Conservation (phyloP, 139 green algal species). For the Picocystis salinarum region DNA sequence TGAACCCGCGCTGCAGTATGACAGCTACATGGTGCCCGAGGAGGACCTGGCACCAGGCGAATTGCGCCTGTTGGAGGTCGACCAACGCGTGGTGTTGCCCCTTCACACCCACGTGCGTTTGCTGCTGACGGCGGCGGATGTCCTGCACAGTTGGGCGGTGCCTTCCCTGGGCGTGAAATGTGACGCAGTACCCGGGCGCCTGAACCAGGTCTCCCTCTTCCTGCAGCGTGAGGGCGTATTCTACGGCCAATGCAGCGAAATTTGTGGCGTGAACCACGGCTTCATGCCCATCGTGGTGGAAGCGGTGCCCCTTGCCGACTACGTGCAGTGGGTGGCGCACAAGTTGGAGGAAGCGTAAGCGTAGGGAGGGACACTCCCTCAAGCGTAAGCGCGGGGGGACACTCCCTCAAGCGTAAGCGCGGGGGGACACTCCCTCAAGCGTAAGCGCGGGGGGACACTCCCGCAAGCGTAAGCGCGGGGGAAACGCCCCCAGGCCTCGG, state of each 20-base stretch:
- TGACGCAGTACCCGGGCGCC: constrained; percentile 35
- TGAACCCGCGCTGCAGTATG: constrained; percentile 21
- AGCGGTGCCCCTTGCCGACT: constrained; percentile 33
- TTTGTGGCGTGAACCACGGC: constrained; percentile 39
- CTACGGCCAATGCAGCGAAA: constrained; percentile 50
- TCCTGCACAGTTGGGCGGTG: constrained; percentile 35
- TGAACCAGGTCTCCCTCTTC: constrained; percentile 40
- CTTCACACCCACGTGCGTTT: too few species aligned
- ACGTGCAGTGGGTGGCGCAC: constrained; percentile 33
- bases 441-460: too few species aligned
- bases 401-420: too few species aligned
- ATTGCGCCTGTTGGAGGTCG: too few species aligned
- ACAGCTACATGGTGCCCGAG: constrained; percentile 36
- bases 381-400: too few species aligned
- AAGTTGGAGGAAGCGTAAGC: constrained; percentile 10
- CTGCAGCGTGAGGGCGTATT: constrained; percentile 44
- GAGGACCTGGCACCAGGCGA: constrained; percentile 21
- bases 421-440: too few species aligned
- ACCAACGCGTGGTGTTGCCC: too few species aligned
- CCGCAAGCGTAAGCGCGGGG: too few species aligned
- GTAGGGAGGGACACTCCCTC: too few species aligned
- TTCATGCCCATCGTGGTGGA: constrained; percentile 56
- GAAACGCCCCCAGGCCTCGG: too few species aligned
- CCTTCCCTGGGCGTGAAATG: constrained; percentile 36
- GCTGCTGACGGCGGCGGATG: too few species aligned